Evolutionary conservation across 139 green algal species (phyloP).

Genomic region (Volvox africanus): DNA sequence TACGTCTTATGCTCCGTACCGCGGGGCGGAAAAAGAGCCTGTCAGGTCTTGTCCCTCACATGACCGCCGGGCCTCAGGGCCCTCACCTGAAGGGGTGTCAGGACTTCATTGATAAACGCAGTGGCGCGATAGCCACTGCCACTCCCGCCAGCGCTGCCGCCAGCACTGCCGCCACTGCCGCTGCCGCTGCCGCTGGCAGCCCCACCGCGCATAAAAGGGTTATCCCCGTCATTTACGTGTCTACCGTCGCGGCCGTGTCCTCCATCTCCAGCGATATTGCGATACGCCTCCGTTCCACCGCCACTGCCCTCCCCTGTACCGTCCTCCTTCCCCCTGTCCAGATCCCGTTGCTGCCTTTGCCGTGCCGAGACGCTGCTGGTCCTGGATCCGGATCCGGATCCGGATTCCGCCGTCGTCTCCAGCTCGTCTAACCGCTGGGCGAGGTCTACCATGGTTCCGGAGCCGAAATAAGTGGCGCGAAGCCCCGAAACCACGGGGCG

Average conservation of each 20-base stretch:
- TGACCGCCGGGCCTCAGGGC: too few relatives aligned
- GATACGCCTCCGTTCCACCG: background rate
- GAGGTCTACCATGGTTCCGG: constrained; percentile 44
- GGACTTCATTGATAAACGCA: constrained; percentile 71
- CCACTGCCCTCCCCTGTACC: background rate
- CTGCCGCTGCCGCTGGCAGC: background rate
- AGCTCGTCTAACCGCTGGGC: background rate
- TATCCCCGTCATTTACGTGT: background rate
- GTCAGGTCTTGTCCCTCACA: too few relatives aligned
- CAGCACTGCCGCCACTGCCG: background rate
- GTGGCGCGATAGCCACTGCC: constrained; percentile 21
- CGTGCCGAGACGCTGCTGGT: too few relatives aligned
- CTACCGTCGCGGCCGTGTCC: background rate
- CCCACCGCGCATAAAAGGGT: too few relatives aligned
- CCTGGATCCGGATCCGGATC: background rate
- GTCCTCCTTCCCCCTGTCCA: too few relatives aligned
- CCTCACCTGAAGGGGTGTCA: constrained; percentile 69
- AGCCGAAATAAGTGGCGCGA: constrained; percentile 58
- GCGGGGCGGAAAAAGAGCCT: too few relatives aligned
- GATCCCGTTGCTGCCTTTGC: background rate
- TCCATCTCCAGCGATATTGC: background rate
- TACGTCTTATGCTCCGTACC: too few relatives aligned
- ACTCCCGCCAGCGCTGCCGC: background rate
- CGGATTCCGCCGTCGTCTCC: background rate
- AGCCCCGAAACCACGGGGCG: background rate